phyloP scores from a whole-genome alignment of 306 rosid species.

The Citrullus colocynthis region DNA sequence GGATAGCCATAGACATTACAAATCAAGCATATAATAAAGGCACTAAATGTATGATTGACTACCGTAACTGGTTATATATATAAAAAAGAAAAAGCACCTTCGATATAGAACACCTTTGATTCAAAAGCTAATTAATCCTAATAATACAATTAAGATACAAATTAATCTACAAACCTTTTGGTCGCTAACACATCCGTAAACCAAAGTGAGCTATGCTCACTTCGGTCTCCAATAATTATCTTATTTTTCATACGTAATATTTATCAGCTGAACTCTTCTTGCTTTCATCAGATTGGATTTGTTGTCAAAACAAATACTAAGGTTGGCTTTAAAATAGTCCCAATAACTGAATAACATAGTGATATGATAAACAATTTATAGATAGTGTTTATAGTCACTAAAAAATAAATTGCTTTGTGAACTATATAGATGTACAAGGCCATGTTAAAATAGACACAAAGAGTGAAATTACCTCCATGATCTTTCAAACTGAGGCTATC shows the following conservation, averaged over 20 bases:
- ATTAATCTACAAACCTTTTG: too few relatives aligned
- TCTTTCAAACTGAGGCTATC: conserved; percentile 65
- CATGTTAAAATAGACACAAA: conserved; percentile 3
- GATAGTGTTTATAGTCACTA: neutral
- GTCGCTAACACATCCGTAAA: too few relatives aligned
- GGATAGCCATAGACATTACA: too few relatives aligned
- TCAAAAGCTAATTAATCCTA: too few relatives aligned
- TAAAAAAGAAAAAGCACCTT: too few relatives aligned
- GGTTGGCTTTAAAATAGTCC: neutral
- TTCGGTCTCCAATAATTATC: neutral
- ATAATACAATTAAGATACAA: too few relatives aligned
- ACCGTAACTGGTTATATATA: too few relatives aligned
- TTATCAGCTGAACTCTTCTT: neutral
- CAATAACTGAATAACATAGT: neutral
- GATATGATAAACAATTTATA: neutral
- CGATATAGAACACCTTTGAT: too few relatives aligned
- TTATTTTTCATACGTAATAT: neutral
- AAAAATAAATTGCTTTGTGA: neutral
- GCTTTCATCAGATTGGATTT: neutral
- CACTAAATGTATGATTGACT: too few relatives aligned
- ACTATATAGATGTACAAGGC: neutral
- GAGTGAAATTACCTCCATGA: conserved; percentile 59
- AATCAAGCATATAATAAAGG: too few relatives aligned
- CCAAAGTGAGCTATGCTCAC: too few relatives aligned
- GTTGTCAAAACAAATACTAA: neutral